Conservation (phyloP, 768 basidiomycete genomes). For the Phylloporus arenicola region DNA sequence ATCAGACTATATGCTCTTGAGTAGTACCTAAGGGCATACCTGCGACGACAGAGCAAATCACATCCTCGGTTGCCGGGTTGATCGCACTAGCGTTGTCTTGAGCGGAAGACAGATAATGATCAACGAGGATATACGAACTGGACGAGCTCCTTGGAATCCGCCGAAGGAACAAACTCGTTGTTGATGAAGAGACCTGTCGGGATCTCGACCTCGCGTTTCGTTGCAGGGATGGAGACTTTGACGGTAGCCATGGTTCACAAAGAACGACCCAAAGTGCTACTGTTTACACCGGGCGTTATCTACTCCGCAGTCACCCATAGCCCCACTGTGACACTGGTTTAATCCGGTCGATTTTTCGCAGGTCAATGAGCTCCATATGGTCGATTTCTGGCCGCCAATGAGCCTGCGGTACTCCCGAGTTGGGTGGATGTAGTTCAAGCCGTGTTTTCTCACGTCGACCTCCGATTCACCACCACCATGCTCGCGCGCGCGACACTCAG, state of each 20-base stretch:
- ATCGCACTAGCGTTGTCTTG: slow-evolving; percentile 45
- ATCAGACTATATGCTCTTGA: background rate
- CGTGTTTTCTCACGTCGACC: slow-evolving; percentile 16
- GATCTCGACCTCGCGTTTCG: slow-evolving; percentile 50
- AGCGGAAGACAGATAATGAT: slow-evolving; percentile 9
- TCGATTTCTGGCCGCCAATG: too few relatives aligned
- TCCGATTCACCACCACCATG: slow-evolving; percentile 29
- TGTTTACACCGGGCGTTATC: slow-evolving; percentile 9
- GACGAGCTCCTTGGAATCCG: slow-evolving; percentile 60
- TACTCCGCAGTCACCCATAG: background rate
- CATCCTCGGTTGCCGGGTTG: slow-evolving; percentile 78
- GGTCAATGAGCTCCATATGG: background rate
- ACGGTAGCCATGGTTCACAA: slow-evolving; percentile 41
- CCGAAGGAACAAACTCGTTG: slow-evolving; percentile 79
- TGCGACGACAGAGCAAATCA: slow-evolving; percentile 63
- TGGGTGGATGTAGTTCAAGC: background rate
- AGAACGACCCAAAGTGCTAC: background rate
- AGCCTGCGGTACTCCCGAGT: background rate
- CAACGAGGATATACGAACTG: slow-evolving; percentile 38
- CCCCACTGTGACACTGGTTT: background rate
- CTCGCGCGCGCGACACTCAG: slow-evolving; percentile 40
- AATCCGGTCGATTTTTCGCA: background rate
- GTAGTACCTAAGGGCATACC: slow-evolving; percentile 31
- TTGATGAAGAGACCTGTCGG: slow-evolving; percentile 89
- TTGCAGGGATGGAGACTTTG: slow-evolving; percentile 37